Evolutionary conservation across 2,329 filamentous ascomycete genomes (phyloP).

Genomic region (Shiraia sp.): DNA sequence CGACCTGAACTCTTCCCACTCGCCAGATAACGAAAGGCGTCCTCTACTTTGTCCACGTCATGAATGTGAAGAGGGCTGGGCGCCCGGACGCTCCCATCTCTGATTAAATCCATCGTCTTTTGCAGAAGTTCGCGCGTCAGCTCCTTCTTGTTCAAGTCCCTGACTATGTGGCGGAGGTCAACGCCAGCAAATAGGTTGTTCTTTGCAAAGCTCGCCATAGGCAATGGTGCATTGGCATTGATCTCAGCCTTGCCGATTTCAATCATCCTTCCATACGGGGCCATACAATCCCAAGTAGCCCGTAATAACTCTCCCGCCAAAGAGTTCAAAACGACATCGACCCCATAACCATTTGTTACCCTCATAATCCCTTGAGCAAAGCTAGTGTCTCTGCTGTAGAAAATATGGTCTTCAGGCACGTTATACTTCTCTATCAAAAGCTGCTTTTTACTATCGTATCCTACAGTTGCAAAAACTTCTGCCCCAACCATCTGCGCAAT

Average conservation of each 20-base stretch:
- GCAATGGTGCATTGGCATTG: slow-evolving; percentile 11
- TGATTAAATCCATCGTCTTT: background rate
- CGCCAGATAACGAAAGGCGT: slow-evolving; percentile 11
- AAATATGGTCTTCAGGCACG: slow-evolving; percentile 31
- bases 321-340: slow-evolving; percentile 41
- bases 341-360: slow-evolving; percentile 28
- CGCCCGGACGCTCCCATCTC: background rate
- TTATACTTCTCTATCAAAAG: slow-evolving; percentile 10
- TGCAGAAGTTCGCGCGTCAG: background rate
- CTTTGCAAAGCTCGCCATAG: slow-evolving; percentile 15
- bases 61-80: background rate
- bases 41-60: background rate
- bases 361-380: slow-evolving; percentile 11
- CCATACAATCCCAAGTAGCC: slow-evolving; percentile 19
- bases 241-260: slow-evolving; percentile 7
- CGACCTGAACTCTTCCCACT: slow-evolving; percentile 7
- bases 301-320: slow-evolving; percentile 27
- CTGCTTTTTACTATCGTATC: slow-evolving; percentile 11
- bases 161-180: slow-evolving; percentile 8
- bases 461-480: slow-evolving; percentile 23
- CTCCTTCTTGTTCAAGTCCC: slow-evolving; percentile 2
- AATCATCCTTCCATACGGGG: slow-evolving; percentile 5
- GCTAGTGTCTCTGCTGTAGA: slow-evolving; percentile 19
- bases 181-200: slow-evolving; percentile 9
- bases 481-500: slow-evolving; percentile 8